phyloP scores from a whole-genome alignment of 306 rosid genomes.

The Castanospermum australe region DNA sequence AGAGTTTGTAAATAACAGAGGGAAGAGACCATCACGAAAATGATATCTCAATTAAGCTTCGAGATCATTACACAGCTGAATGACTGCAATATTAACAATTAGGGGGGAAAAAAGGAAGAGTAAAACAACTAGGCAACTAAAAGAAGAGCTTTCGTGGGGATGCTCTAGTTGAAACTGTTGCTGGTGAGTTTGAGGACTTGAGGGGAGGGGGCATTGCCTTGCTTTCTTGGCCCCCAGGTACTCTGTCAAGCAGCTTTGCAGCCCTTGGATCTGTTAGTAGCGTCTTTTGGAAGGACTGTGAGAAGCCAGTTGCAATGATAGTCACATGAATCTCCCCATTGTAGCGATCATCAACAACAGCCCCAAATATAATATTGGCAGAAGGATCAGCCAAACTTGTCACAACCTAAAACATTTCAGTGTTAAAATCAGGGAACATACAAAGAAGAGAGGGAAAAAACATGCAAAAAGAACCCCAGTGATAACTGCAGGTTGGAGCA shows the following conservation, averaged over 20 bases:
- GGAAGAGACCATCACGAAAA: not conserved
- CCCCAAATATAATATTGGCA: constrained; percentile 93
- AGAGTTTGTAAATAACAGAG: not conserved
- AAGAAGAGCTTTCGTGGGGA: constrained; percentile 74
- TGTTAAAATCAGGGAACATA: not conserved
- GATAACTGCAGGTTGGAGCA: not conserved
- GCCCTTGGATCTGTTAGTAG: constrained; percentile 88
- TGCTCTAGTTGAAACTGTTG: constrained; percentile 54
- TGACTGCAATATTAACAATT: constrained; percentile 4
- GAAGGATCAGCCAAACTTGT: constrained; percentile 98
- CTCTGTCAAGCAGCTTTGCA: constrained; percentile 59
- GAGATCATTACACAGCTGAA: constrained; percentile 39
- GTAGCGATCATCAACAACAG: constrained; percentile 90
- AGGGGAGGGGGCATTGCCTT: constrained; percentile 49
- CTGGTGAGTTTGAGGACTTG: constrained; percentile 39
- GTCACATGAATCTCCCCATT: constrained; percentile 93
- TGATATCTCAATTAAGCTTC: constrained; percentile 34
- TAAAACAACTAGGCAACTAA: constrained; percentile 30
- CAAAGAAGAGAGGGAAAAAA: not conserved
- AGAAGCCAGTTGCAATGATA: constrained; percentile 90
- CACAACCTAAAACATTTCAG: constrained; percentile 61
- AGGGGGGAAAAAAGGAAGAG: not conserved
- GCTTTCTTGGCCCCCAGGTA: constrained; percentile 55
- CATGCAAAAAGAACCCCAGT: not conserved
- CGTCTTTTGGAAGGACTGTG: constrained; percentile 88